These are phyloP conservation scores for Agaricus subrufescens DNA, from an alignment of 768 basidiomycete species.

Conservation along the genomic window DNA sequence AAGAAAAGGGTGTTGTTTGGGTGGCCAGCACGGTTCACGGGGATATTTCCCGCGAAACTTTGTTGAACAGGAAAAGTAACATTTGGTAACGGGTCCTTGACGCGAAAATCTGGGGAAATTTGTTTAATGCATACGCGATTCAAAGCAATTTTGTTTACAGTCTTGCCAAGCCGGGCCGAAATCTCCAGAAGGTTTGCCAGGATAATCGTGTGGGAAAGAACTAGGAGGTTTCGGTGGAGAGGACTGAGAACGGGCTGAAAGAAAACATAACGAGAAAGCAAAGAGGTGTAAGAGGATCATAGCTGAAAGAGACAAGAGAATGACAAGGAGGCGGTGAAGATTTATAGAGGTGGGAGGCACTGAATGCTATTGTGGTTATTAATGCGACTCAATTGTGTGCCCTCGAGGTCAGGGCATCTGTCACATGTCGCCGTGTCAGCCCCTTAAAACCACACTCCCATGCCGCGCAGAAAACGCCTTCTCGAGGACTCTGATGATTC, in stretches of 20 bases:
- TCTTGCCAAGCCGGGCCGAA: slow-evolving; percentile 58
- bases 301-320: background rate
- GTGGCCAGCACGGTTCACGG: slow-evolving; percentile 53
- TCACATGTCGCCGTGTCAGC: background rate
- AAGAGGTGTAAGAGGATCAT: slow-evolving; percentile 18
- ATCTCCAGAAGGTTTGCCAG: slow-evolving; percentile 39
- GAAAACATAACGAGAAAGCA: slow-evolving; percentile 16
- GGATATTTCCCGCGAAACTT: slow-evolving; percentile 63
- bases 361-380: background rate
- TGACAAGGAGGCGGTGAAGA: background rate
- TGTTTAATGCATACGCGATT: background rate
- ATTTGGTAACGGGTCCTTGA: slow-evolving; percentile 53
- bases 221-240: slow-evolving; percentile 29
- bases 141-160: slow-evolving; percentile 31
- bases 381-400: background rate
- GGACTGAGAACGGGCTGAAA: slow-evolving; percentile 18
- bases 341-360: background rate
- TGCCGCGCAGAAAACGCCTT: slow-evolving; percentile 75
- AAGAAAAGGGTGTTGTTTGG: slow-evolving; percentile 68
- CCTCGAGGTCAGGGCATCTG: background rate
- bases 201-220: slow-evolving; percentile 44
- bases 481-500: slow-evolving; percentile 74
- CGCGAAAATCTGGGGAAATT: slow-evolving; percentile 47
- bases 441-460: slow-evolving; percentile 20
- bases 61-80: slow-evolving; percentile 48